Conservation (phyloP, 164 flowering plant species). For the Hamamelis virginiana region DNA sequence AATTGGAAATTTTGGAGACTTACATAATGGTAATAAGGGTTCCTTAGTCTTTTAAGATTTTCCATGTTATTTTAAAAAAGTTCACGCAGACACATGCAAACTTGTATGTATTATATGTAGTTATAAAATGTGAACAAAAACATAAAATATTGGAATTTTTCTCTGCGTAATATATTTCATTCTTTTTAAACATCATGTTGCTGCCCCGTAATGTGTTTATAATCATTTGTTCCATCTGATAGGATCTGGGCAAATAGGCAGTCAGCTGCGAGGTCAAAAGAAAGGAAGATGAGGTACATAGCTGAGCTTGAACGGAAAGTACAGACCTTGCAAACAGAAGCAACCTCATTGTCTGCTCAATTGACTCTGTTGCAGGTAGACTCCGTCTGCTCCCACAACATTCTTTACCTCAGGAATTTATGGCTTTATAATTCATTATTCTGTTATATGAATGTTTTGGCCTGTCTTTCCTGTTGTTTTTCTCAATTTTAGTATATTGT, state of each 20-base stretch:
- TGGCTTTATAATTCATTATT: too few relatives aligned
- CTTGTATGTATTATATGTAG: too few relatives aligned
- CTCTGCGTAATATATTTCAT: too few relatives aligned
- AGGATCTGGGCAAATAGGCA: conserved; percentile 99
- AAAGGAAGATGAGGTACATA: conserved; percentile 96
- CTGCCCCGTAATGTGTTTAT: background rate
- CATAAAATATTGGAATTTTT: too few relatives aligned
- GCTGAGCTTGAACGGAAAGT: conserved; percentile 95
- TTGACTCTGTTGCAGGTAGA: conserved; percentile 84
- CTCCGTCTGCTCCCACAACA: background rate
- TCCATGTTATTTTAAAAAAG: too few relatives aligned
- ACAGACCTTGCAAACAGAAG: conserved; percentile 89
- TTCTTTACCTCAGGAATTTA: background rate
- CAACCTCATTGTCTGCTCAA: conserved; percentile 90
- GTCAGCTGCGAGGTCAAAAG: conserved; percentile 98
- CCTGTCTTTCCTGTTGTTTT: background rate
- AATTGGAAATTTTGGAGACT: too few relatives aligned
- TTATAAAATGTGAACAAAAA: too few relatives aligned
- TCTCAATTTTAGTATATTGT: background rate
- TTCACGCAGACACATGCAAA: too few relatives aligned
- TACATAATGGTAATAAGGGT: too few relatives aligned
- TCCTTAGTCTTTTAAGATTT: too few relatives aligned
- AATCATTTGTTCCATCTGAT: conserved; percentile 12
- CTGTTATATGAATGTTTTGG: background rate
- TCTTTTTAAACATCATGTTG: conserved; percentile 1